Evolutionary conservation across 495 filamentous ascomycete genomes (phyloP), one percentile per base, ranked within the genome.

Genomic region (Trichocladium antarcticum): DNA sequence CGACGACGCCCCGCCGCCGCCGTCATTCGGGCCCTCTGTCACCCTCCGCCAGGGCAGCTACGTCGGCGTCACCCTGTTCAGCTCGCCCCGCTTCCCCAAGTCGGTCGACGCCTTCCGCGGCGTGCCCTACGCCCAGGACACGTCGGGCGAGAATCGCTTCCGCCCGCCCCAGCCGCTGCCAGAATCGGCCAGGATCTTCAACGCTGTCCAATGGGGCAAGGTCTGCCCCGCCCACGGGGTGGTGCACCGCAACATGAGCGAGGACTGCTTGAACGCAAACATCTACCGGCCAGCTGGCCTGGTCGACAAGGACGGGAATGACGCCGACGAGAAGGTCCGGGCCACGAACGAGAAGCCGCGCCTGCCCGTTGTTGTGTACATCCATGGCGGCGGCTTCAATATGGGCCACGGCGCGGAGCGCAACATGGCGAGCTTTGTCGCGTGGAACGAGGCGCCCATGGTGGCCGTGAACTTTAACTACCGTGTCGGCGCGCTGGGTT

Each of bases 391-490:
- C 14, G 66, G 62, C 11, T 79, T 79, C 58, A 79, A 75, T 45
- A 53, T 45, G 22, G 75, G 75, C 3, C 49, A 41, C 37, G 70
- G 68, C 1, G 27, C 48, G 15, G 70, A 69, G 44, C 58, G 73
- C 19, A 67, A 72, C 47, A 71, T 77, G 64, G 68, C 69, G 0
- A 71, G 68, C 39, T 74, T 79, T 11, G 69, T 76, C 0, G 70
- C 76, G 11, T 83, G 64, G 69, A 72, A 54, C 49, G 69, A 57
- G 57, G 75, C 57, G 47, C 76, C 47, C 47, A 67, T 81, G 34
- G 68, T 87, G 15, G 61, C 77, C 16, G 67, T 85, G 28, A 78
- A 76, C 61, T 81, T 83, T 47, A 82, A 81, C 58, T 88, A 88
- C 53, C 76, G 83, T 2, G 63, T 86, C 16, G 79, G 79, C 10